Evolutionary conservation across 352 stramenopile species (phyloP).

Genomic region (Phytophthora pistaciae): DNA sequence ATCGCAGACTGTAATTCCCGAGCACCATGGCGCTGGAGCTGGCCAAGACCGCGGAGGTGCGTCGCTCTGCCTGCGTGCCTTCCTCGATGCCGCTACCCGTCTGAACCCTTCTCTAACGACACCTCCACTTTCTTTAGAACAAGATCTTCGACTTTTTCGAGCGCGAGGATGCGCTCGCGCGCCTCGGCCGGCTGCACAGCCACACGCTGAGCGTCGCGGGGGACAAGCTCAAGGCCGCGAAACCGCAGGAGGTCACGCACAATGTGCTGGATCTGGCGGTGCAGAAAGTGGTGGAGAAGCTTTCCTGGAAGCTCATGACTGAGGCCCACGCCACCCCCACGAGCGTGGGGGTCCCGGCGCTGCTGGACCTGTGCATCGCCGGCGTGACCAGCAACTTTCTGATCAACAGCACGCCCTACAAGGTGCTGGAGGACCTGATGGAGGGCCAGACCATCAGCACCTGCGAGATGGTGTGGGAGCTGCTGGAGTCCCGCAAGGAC

Average conservation of each 20-base stretch:
- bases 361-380: slow-evolving; percentile 86
- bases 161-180: slow-evolving; percentile 55
- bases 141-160: slow-evolving; percentile 73
- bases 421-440: slow-evolving; percentile 89
- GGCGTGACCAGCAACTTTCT: slow-evolving; percentile 75
- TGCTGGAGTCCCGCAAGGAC: slow-evolving; percentile 82
- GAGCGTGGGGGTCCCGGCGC: slow-evolving; percentile 68
- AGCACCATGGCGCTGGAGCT: slow-evolving; percentile 69
- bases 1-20: background rate
- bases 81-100: background rate
- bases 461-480: slow-evolving; percentile 88
- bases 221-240: slow-evolving; percentile 38
- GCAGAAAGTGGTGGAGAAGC: slow-evolving; percentile 80
- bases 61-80: slow-evolving; percentile 11
- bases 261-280: slow-evolving; percentile 81
- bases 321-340: slow-evolving; percentile 58
- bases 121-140: slow-evolving; percentile 33
- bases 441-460: slow-evolving; percentile 87
- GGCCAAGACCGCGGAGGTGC: slow-evolving; percentile 68
- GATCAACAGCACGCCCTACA: slow-evolving; percentile 82
- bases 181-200: slow-evolving; percentile 59
- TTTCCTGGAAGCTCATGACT: slow-evolving; percentile 83
- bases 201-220: slow-evolving; percentile 45
- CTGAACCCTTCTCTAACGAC: slow-evolving; percentile 13
- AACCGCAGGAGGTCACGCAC: slow-evolving; percentile 56